Percentiles rank a stretch among this genome's conserved stretches.
Conservation (phyloP, 129 eudicot genomes). For the Flaveria ramosissima region DNA sequence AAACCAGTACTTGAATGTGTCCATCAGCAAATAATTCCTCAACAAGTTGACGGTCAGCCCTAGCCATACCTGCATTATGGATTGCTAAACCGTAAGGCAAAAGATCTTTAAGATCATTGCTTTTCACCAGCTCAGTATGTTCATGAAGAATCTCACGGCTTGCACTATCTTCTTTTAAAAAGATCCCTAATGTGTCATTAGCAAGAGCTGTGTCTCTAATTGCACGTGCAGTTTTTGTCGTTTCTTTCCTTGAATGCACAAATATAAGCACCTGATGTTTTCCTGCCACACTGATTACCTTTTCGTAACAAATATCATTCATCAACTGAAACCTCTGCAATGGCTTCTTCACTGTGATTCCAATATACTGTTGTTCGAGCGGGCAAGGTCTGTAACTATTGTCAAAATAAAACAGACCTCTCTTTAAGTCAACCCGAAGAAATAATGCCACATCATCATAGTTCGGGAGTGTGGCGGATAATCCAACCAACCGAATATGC, state of each 20-base stretch:
- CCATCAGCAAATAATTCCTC: slow-evolving; percentile 86
- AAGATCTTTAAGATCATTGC: slow-evolving; percentile 81
- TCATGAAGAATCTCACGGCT: slow-evolving; percentile 78
- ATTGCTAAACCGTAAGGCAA: slow-evolving; percentile 92
- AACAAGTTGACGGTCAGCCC: slow-evolving; percentile 83
- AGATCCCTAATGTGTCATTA: slow-evolving; percentile 74
- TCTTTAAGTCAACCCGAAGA: slow-evolving; percentile 61
- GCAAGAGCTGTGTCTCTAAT: slow-evolving; percentile 89
- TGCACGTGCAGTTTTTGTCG: slow-evolving; percentile 93
- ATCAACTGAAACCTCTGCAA: slow-evolving; percentile 89
- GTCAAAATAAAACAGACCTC: slow-evolving; percentile 89
- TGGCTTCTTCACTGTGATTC: slow-evolving; percentile 88
- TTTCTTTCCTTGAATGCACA: slow-evolving; percentile 96
- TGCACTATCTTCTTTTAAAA: slow-evolving; percentile 85
- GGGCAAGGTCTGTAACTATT: slow-evolving; percentile 95
- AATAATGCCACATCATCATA: slow-evolving; percentile 83
- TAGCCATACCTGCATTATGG: slow-evolving; percentile 89
- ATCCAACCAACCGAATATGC: slow-evolving; percentile 90
- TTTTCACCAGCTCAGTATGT: slow-evolving; percentile 80
- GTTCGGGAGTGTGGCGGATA: slow-evolving; percentile 94
- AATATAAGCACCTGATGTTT: slow-evolving; percentile 90
- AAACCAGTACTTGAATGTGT: slow-evolving; percentile 84
- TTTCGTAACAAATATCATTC: slow-evolving; percentile 92
- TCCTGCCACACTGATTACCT: slow-evolving; percentile 80
- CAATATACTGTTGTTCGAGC: slow-evolving; percentile 92